Percentiles rank a stretch among this genome's conserved stretches.
These are phyloP conservation scores for Fusarium foetens DNA, from an alignment of 2,329 filamentous ascomycete genomes.

Conservation along the genomic window DNA sequence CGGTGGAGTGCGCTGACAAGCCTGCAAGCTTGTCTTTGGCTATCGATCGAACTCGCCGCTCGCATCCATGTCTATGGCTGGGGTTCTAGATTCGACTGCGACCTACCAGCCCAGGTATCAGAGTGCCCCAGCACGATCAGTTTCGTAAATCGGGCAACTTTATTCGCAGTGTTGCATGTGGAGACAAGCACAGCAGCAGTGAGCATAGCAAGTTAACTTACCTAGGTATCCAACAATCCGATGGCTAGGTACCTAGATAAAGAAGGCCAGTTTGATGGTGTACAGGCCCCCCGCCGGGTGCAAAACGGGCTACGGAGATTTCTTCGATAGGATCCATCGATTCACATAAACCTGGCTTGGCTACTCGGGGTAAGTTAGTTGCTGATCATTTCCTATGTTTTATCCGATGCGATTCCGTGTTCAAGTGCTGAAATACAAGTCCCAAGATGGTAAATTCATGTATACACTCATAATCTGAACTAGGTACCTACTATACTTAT, in stretches of 20 bases:
- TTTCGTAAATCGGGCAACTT: background rate
- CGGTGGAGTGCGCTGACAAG: conserved; percentile 16
- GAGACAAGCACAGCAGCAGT: background rate
- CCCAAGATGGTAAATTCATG: background rate
- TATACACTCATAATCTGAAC: background rate
- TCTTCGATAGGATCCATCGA: conserved; percentile 22
- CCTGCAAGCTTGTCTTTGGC: background rate
- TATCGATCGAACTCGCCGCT: conserved; percentile 1
- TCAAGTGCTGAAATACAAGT: background rate
- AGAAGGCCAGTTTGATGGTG: background rate
- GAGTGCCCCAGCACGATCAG: background rate
- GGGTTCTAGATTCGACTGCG: conserved; percentile 12
- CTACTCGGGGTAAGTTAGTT: conserved; percentile 6
- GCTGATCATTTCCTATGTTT: conserved; percentile 13
- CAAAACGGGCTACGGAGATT: conserved; percentile 34
- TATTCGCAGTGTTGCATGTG: background rate
- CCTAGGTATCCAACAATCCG: background rate
- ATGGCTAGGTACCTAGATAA: background rate
- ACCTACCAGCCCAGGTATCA: background rate
- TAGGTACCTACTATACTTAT: background rate
- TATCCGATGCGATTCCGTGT: background rate
- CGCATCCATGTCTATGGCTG: conserved; percentile 14
- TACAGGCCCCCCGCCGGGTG: conserved; percentile 1
- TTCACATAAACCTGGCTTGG: conserved; percentile 3
- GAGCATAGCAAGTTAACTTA: background rate